phyloP scores from a whole-genome alignment of 345 rosid species.

The Arabis alpina region DNA sequence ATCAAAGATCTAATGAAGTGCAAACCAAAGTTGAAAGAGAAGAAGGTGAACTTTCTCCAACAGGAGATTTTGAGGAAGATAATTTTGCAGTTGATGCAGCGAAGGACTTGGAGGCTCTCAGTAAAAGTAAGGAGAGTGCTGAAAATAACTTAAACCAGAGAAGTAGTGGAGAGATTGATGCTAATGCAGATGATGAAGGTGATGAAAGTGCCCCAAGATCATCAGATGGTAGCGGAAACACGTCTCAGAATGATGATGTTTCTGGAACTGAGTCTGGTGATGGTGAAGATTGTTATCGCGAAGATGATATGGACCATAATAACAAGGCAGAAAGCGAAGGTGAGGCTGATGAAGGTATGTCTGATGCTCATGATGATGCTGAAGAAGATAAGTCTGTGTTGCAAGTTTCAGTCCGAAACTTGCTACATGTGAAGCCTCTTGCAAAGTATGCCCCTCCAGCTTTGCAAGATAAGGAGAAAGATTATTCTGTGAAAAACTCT shows the following conservation, averaged over 20 bases:
- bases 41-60: slow-evolving; percentile 98
- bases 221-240: slow-evolving; percentile 85
- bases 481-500: slow-evolving; percentile 54
- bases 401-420: slow-evolving; percentile 73
- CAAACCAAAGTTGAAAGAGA: slow-evolving; percentile 86
- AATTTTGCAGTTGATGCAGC: slow-evolving; percentile 77
- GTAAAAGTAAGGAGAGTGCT: slow-evolving; percentile 60
- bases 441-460: slow-evolving; percentile 71
- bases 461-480: slow-evolving; percentile 53
- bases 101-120: slow-evolving; percentile 56
- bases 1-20: slow-evolving; percentile 58
- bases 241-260: slow-evolving; percentile 87
- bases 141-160: slow-evolving; percentile 55
- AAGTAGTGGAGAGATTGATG: slow-evolving; percentile 68
- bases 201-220: slow-evolving; percentile 88
- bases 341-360: slow-evolving; percentile 67
- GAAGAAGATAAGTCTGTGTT: slow-evolving; percentile 69
- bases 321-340: slow-evolving; percentile 93
- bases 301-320: slow-evolving; percentile 72
- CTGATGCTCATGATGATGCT: slow-evolving; percentile 78
- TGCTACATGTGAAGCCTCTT: slow-evolving; percentile 77
- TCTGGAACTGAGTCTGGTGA: slow-evolving; percentile 90
- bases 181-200: slow-evolving; percentile 79
- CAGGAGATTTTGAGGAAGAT: slow-evolving; percentile 91
- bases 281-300: slow-evolving; percentile 77